Base-by-base conservation (phyloP, 2,329 filamentous ascomycete species). In the Sporothrix globosa region DNA sequence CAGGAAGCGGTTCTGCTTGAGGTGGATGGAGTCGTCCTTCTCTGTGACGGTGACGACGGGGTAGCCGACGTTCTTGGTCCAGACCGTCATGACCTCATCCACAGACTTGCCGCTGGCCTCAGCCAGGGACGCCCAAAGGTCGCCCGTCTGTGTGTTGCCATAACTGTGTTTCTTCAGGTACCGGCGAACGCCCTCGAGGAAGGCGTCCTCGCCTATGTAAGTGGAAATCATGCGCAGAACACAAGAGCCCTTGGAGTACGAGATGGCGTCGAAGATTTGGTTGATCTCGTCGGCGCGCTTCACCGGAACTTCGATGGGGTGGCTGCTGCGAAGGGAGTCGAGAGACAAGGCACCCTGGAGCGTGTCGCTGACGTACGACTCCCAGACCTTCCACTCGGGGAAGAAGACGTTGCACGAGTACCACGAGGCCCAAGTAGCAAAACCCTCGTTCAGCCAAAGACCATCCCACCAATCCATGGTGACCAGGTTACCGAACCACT, bases 101-200 rank as follows among this genome's bases (percentile, higher is more conserved):
- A 98, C 91, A 67, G 94, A 91, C 82, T 97, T 97, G 72, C 94
- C 94, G 77, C 93, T 97, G 21, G 93, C 95, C 73, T 94, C 90
- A 72, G 90, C 91, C 54, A 98, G 85, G 44, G 94, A 91, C 71
- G 91, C 88, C 95, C 95, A 98, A 30, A 98, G 86, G 76, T 98
- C 94, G 68, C 90, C 88, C 1, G 95, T 98, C 79, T 92, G 87
- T 1, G 95, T 97, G 84, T 98, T 98, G 61, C 92, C 91, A 78
- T 96, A 98, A n/a, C 93, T 93, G 78, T 97, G 94, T 83, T 96
- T 96, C 85, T 95, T 96, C 76, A 98, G 88, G 79, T 98, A 98
- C 70, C 88, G 87, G 67, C 93, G 89, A 69, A 98, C 91, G 77
- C 95, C 95, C 79, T 97, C 92, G 78, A 98, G 88, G 85, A 98